These are phyloP conservation scores for Cichorium intybus DNA, from an alignment of 140 eudicot genomes.

Conservation along the genomic window DNA sequence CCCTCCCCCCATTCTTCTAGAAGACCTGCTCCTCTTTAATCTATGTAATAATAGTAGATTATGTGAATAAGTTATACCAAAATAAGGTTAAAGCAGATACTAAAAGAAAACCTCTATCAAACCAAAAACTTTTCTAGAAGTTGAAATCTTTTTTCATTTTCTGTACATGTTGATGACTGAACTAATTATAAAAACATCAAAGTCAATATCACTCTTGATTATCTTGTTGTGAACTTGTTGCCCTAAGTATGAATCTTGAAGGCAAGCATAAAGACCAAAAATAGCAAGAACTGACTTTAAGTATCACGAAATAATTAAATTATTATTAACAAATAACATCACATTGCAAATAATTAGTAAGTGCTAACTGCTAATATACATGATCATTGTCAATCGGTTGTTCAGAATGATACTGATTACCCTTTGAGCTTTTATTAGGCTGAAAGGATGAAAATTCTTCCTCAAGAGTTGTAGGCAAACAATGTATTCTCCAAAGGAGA, in stretches of 20 bases:
- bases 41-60: no score
- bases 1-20: no score
- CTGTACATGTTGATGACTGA: slow-evolving; percentile 46
- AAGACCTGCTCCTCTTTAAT: no score
- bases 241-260: slow-evolving; percentile 35
- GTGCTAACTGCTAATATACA: slow-evolving; percentile 47
- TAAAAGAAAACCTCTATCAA: no score
- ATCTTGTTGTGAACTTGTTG: slow-evolving; percentile 34
- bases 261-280: slow-evolving; percentile 26
- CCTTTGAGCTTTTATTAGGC: slow-evolving; percentile 33
- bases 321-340: not conserved
- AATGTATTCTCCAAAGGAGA: slow-evolving; percentile 36
- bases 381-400: slow-evolving; percentile 47
- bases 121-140: slow-evolving; percentile 34
- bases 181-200: slow-evolving; percentile 30
- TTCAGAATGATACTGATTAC: slow-evolving; percentile 27
- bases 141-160: slow-evolving; percentile 39
- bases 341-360: not conserved
- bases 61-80: no score
- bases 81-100: no score
- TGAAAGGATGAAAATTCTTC: slow-evolving; percentile 43
- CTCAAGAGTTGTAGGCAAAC: slow-evolving; percentile 50
- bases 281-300: slow-evolving; percentile 55
- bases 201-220: slow-evolving; percentile 26
- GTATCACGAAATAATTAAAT: slow-evolving; percentile 32